phyloP scores from a whole-genome alignment of 306 rosid species.

The Vigna angularis region DNA sequence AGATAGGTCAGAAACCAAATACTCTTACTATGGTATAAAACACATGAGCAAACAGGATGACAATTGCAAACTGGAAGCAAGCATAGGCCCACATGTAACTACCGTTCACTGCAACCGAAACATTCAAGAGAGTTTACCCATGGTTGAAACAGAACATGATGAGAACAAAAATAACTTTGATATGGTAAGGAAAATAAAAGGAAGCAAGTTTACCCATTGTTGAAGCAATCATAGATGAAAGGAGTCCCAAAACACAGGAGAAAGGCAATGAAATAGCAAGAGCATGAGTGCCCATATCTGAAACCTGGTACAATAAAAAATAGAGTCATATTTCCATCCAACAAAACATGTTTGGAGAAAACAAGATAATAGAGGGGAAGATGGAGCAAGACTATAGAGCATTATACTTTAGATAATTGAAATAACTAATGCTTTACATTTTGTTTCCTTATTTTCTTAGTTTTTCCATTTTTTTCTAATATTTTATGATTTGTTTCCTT shows the following conservation, averaged over 20 bases:
- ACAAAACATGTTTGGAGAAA: background rate
- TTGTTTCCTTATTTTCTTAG: background rate
- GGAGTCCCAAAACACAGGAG: conserved; percentile 73
- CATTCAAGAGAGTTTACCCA: background rate
- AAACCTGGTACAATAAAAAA: conserved; percentile 66
- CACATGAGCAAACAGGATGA: conserved; percentile 80
- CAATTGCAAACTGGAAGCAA: conserved; percentile 84
- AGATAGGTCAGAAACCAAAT: conserved; percentile 13
- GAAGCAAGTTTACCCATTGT: conserved; percentile 70
- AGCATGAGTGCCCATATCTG: conserved; percentile 84
- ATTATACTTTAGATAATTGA: background rate
- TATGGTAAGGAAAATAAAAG: conserved; percentile 40
- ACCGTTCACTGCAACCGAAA: conserved; percentile 67
- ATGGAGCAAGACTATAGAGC: background rate
- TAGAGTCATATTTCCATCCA: conserved; percentile 31
- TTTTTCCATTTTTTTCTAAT: background rate
- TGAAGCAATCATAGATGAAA: conserved; percentile 81
- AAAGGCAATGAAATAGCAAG: conserved; percentile 85
- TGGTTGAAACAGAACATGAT: background rate
- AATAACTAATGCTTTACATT: background rate
- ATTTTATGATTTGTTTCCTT: background rate
- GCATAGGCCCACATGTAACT: conserved; percentile 87
- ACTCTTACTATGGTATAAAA: conserved; percentile 77
- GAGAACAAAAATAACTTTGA: background rate
- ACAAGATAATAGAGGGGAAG: conserved; percentile 4